Base-by-base conservation (phyloP, 2,329 filamentous ascomycete genomes). In the Penicillium oxalicum region DNA sequence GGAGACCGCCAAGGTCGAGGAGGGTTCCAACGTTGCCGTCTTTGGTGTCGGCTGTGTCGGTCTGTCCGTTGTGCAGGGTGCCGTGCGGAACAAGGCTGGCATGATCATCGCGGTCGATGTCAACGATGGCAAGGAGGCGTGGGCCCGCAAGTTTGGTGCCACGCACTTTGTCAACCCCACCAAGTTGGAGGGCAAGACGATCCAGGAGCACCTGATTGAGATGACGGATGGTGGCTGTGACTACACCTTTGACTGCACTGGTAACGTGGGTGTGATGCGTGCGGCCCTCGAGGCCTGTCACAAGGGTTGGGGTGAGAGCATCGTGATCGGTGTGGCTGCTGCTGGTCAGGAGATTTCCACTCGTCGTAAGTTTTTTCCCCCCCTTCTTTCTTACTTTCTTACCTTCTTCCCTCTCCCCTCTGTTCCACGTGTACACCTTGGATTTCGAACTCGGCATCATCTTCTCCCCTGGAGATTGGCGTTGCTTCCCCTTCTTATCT, bases 231-330 rank as follows among this genome's bases (percentile, higher is more conserved):
- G 93, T 58, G 93, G 93, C 44, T 95, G 90, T 70, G 93, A 98
- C 77, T 97, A 96, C 78, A 98, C 93, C 43, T 98, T 98, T 69
- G 93, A 98, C 77, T 97, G 93, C 80, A 98, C 93, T 5, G 93
- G 93, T 51, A 97, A 97, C 66, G 91, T 97, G 45, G 82, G 84
- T 60, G 93, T 98, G 48, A 98, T 95, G 93, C 82, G 93, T 55
- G 87, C 88, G 45, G 93, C 93, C 36, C 83, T 98, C 52, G 91
- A 98, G 77, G 91, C 93, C 42, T 97, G 91, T 78, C 93, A 98
- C 79, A 98, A 98, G 82, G 93, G 93, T 42, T 98, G 93, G 93
- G 93, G 93, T 64, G 83, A 96, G 79, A 94, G 87, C 68, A 95
- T 98, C 72, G 83, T 98, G 70, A 98, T 98, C 64, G 93, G 93